Base-by-base conservation (phyloP, 495 filamentous ascomycete species). In the Penicillium parvum region DNA sequence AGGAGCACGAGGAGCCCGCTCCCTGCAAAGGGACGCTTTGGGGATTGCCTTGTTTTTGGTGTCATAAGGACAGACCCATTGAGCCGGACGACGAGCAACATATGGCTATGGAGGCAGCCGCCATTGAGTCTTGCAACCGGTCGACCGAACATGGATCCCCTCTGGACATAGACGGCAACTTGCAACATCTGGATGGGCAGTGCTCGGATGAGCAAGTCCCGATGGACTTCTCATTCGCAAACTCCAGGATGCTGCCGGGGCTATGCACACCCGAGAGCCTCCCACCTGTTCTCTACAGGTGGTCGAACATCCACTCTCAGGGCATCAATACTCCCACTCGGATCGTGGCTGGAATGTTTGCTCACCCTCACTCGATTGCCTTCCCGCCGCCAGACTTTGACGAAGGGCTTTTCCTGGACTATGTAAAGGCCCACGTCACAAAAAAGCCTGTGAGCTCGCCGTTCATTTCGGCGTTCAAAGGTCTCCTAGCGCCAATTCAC, bases 221-320 rank as follows among this genome's bases (percentile, higher is more conserved):
- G 1, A 8, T 12, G 2, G 3, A 17, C 14, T 8, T 41, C 11
- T 27, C 11, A 20, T 27, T 6, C n/a, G n/a, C n/a, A n/a, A n/a
- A n/a, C n/a, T n/a, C n/a, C n/a, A n/a, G n/a, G n/a, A n/a, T n/a
- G n/a, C n/a, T 27, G 23, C 38, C 27, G 5, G 45, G 42, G 0
- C 25, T 18, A 19, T 41, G 43, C 9, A 8, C 23, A 11, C n/a
- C 15, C 1, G 14, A 34, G 1, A 33, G 55, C 16, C 10, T 59
- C 0, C 66, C 66, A 12, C 50, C 45, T 1, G 12, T 70, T 0
- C 36, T 72, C 5, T 72, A 57, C 17, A 47, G 68, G 10, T 72
- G 65, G 60, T 63, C 49, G 2, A 70, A 68, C 21, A 30, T 46
- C 8, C 44, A 62, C 1, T 64, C 60, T 0, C 61, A 66, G 35